A percentile compares a stretch with the other conserved stretches of the same genome.
Evolutionary conservation across 805 yeast species (phyloP).

Genomic region (Myxozyma monticola): DNA sequence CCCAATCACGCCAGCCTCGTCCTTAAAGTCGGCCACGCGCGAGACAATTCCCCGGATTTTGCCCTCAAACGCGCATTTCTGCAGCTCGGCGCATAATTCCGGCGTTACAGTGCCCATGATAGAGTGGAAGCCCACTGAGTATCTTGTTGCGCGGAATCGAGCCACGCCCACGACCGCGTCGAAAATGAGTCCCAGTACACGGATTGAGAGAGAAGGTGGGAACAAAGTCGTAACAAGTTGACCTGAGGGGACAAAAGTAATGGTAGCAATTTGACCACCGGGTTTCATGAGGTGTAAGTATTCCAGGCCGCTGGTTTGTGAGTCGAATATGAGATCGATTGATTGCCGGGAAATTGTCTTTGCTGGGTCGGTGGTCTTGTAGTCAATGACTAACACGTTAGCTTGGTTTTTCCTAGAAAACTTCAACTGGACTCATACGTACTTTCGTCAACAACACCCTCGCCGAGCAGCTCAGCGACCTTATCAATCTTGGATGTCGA

Average conservation of each 20-base stretch:
- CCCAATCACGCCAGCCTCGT: constrained; percentile 16
- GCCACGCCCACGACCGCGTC: neutral
- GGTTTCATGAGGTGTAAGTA: constrained; percentile 21
- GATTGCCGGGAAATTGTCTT: constrained; percentile 19
- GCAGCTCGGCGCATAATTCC: neutral
- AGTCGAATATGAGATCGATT: constrained; percentile 30
- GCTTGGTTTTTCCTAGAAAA: neutral
- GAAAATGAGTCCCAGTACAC: neutral
- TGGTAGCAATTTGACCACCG: constrained; percentile 24
- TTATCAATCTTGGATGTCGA: constrained; percentile 28
- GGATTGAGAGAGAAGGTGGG: constrained; percentile 9
- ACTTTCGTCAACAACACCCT: constrained; percentile 25
- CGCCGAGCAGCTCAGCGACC: constrained; percentile 27
- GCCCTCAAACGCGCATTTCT: constrained; percentile 20
- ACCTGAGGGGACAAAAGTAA: constrained; percentile 21
- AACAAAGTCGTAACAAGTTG: too few species aligned
- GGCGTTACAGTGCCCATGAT: neutral
- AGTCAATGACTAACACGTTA: constrained; percentile 23
- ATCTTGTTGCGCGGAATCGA: constrained; percentile 2
- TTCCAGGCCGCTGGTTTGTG: constrained; percentile 20
- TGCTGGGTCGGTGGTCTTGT: constrained; percentile 26
- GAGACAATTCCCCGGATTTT: constrained; percentile 28
- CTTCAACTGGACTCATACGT: constrained; percentile 17
- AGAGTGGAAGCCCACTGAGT: neutral
- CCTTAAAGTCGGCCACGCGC: constrained; percentile 9